Evolutionary conservation across 202 grass and related monocot genomes (phyloP).

Genomic region (Panicum hallii): DNA sequence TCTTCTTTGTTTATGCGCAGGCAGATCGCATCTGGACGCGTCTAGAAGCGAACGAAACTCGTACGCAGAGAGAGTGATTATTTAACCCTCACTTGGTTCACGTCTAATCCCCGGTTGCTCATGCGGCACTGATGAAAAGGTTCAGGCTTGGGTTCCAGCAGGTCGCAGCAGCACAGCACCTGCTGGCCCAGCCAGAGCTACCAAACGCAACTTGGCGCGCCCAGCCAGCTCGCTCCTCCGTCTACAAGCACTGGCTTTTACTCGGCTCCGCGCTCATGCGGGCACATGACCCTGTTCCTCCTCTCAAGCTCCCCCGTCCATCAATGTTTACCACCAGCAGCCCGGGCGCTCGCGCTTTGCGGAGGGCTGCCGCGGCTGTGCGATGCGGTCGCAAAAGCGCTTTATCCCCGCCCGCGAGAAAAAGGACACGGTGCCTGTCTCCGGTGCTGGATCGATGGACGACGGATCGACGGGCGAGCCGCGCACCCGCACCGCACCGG

Average conservation of each 20-base stretch:
- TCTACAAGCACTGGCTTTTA: constrained; percentile 47
- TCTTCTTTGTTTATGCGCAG: constrained; percentile 27
- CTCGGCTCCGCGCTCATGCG: constrained; percentile 33
- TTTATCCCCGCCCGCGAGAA: not conserved
- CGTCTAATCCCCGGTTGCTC: not conserved
- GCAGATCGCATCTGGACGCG: constrained; percentile 21
- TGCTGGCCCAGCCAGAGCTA: not conserved
- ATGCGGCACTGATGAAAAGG: not conserved
- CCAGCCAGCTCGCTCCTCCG: not conserved
- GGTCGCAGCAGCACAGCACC: not conserved
- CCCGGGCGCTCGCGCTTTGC: not conserved
- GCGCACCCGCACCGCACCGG: constrained; percentile 13
- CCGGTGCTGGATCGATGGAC: constrained; percentile 15
- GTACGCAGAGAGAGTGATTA: not conserved
- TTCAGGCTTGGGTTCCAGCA: not conserved
- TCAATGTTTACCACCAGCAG: not conserved
- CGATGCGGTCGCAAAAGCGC: constrained; percentile 37
- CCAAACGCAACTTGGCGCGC: constrained; percentile 26
- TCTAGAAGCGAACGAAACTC: not conserved
- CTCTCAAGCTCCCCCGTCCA: not conserved
- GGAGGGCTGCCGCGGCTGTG: not conserved
- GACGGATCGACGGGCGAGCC: constrained; percentile 29
- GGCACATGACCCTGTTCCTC: constrained; percentile 49
- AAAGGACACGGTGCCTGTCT: constrained; percentile 40
- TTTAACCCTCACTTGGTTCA: not conserved